Evolutionary conservation across 768 basidiomycete species (phyloP).

Genomic region (Aureoboletus auriporus): DNA sequence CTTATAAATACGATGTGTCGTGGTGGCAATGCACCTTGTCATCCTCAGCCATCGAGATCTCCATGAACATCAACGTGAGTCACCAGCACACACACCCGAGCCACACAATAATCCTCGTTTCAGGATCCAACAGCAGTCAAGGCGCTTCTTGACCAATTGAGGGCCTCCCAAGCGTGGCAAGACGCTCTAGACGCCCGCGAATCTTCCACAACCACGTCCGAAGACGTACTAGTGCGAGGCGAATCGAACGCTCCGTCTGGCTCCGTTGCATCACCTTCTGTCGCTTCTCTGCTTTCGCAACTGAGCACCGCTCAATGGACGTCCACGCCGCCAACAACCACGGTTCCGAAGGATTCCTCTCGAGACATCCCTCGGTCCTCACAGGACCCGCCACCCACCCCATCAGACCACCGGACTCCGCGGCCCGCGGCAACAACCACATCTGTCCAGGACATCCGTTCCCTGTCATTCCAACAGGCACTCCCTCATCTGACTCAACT

Average conservation of each 20-base stretch:
- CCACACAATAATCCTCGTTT: not conserved
- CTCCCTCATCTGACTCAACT: conserved; percentile 62
- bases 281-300: conserved; percentile 63
- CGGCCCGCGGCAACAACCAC: conserved; percentile 7
- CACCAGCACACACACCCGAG: not conserved
- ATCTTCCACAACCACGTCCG: conserved; percentile 5
- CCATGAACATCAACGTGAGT: conserved; percentile 51
- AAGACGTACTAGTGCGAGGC: conserved; percentile 1
- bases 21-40: not conserved
- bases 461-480: conserved; percentile 64
- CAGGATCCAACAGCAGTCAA: conserved; percentile 67
- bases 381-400: conserved; percentile 12
- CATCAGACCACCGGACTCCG: conserved; percentile 11
- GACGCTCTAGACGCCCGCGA: conserved; percentile 30
- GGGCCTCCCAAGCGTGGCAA: conserved; percentile 68
- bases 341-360: conserved; percentile 8
- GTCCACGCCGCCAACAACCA: conserved; percentile 7
- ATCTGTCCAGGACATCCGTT: conserved; percentile 37
- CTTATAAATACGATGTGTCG: too few relatives aligned
- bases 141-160: conserved; percentile 67
- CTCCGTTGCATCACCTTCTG: conserved; percentile 34
- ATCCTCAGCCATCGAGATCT: conserved; percentile 37
- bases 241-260: conserved; percentile 4
- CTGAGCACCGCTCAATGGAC: conserved; percentile 37
- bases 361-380: conserved; percentile 8